Conservation (phyloP, 2,329 filamentous ascomycete genomes). For the Fusarium sp. region DNA sequence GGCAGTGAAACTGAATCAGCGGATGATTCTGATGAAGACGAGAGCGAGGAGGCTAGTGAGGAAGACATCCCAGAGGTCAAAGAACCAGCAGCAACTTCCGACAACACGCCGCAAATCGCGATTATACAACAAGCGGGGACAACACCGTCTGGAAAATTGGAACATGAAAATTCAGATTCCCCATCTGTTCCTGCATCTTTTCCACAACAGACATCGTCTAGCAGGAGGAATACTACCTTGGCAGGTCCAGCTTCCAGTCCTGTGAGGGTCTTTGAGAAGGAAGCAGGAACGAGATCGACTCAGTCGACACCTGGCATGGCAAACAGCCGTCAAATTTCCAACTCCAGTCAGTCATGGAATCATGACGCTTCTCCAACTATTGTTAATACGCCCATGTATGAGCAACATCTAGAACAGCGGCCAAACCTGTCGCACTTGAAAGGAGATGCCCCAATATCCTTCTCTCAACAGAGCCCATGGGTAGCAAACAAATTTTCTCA, state of each 20-base stretch:
- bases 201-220: not conserved
- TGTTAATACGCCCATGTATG: not conserved
- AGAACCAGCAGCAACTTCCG: not conserved
- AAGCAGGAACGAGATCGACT: not conserved
- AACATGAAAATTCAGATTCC: not conserved
- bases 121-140: not conserved
- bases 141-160: not conserved
- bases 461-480: conserved; percentile 48
- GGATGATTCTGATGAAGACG: not conserved
- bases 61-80: not conserved
- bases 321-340: not conserved
- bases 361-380: not conserved
- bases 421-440: not conserved
- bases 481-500: conserved; percentile 38
- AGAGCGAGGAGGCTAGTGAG: not conserved
- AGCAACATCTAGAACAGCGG: not conserved
- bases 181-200: conserved; percentile 10
- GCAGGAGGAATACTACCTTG: not conserved
- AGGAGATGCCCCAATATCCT: conserved; percentile 14
- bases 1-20: not conserved
- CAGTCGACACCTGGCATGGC: not conserved
- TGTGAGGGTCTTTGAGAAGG: not conserved
- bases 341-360: not conserved
- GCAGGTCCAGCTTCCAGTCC: not conserved
- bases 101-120: not conserved